Conservation (phyloP, 2,329 filamentous ascomycete genomes). For the Ophiostoma novo-ulmi region DNA sequence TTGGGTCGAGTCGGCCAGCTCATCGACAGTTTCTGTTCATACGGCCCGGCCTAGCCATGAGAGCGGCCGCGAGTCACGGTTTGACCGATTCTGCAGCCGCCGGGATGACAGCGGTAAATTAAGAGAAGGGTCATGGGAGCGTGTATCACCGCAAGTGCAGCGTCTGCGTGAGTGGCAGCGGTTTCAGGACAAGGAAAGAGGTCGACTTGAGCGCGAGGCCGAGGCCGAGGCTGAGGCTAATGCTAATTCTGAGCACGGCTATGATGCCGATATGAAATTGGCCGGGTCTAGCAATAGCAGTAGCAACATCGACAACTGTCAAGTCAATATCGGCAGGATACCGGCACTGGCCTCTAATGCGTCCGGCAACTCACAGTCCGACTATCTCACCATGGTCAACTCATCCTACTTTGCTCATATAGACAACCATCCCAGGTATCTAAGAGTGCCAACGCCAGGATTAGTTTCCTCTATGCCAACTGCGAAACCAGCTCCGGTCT, state of each 20-base stretch:
- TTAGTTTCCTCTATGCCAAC: background rate
- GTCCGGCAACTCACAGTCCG: background rate
- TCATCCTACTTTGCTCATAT: constrained; percentile 1
- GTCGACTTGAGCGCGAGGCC: background rate
- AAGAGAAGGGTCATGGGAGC: constrained; percentile 23
- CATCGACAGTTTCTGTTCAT: background rate
- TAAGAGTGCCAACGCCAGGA: background rate
- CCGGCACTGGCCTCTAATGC: background rate
- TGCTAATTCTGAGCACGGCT: background rate
- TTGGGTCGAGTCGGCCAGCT: background rate
- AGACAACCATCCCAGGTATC: background rate
- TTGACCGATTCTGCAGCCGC: constrained; percentile 3
- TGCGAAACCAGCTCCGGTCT: background rate
- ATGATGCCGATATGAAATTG: background rate
- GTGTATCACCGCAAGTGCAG: constrained; percentile 22
- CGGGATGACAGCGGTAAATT: constrained; percentile 20
- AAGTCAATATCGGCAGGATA: background rate
- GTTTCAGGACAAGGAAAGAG: constrained; percentile 9
- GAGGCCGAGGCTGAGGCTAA: background rate
- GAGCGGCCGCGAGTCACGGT: constrained; percentile 2
- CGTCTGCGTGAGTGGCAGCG: constrained; percentile 14
- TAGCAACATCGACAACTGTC: background rate
- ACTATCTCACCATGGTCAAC: background rate
- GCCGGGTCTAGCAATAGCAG: background rate
- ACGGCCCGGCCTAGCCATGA: background rate